Base-by-base conservation (phyloP, 2,329 filamentous ascomycete species). In the Immersiporthe knoxdaviesiana region DNA sequence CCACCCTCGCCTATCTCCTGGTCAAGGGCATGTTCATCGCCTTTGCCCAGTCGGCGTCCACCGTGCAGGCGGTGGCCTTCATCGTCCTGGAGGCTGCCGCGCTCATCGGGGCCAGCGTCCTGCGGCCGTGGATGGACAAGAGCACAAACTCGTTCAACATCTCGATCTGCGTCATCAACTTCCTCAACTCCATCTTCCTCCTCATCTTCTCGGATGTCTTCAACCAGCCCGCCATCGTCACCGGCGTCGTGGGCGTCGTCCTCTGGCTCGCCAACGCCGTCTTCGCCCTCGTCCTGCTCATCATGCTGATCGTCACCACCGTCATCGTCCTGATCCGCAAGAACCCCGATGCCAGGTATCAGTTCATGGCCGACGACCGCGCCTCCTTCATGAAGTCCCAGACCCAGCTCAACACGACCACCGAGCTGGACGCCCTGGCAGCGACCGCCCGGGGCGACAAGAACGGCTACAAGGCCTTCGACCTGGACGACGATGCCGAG, bases 121-220 rank as follows among this genome's bases (percentile, higher is more conserved):
- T 97, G 74, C 90, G 93, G 70, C 95, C 95, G 24, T 98, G 93
- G 91, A 98, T 98, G 95, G 95, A 97, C 85, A 97, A 97, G 88
- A 95, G 94, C 83, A 97, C 93, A 71, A 98, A 97, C 80, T 90
- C 91, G 62, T 97, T 97, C 86, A 97, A 97, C 82, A 97, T 98
- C 76, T 88, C 93, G 71, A 97, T 97, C 75, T 91, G 90, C 72
- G 91, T 89, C 60, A 85, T 97, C 80, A 97, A 97, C 84, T 97
- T 97, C 79, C 79, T 97, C 76, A 97, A 96, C 81, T 87, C 91
- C 68, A 90, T 97, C 78, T 97, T 97, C 84, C 83, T 97, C 44
- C 84, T 98, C 68, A 88, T 97, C 75, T 97, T 97, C 83, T 93
- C 93, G 32, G 87, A 91, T 71, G 88, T 97, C 62, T 97, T 97